Percentiles rank a stretch among this genome's conserved stretches.
Conservation (phyloP, 2,329 filamentous ascomycete genomes). For the Seiridium unicorne region DNA sequence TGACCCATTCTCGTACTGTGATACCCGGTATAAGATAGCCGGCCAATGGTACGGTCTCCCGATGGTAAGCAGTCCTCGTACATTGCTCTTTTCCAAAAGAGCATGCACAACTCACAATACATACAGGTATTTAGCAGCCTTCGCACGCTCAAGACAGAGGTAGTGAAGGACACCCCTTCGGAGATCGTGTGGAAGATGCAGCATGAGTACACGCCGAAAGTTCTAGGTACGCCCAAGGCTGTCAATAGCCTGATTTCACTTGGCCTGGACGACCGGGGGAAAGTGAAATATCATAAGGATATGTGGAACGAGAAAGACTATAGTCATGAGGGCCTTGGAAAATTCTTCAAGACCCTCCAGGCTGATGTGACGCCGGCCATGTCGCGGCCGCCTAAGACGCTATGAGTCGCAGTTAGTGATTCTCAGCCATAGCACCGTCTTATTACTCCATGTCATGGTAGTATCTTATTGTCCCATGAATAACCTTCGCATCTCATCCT, state of each 20-base stretch:
- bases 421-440: too few species aligned
- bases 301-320: conserved; percentile 50
- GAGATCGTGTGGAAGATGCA: conserved; percentile 45
- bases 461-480: too few species aligned
- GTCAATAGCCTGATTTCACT: conserved; percentile 40
- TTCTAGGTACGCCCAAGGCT: conserved; percentile 31
- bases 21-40: conserved; percentile 43
- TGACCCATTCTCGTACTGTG: conserved; percentile 46
- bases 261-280: conserved; percentile 33
- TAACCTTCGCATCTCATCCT: too few species aligned
- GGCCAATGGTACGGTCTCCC: conserved; percentile 50
- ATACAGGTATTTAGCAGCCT: conserved; percentile 33
- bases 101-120: neutral
- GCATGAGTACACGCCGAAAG: conserved; percentile 43
- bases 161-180: conserved; percentile 28
- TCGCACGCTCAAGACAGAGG: conserved; percentile 37
- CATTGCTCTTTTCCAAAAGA: neutral
- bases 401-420: neutral
- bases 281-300: conserved; percentile 46
- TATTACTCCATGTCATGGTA: too few species aligned
- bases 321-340: conserved; percentile 40
- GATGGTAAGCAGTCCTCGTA: conserved; percentile 11
- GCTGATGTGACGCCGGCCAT: neutral
- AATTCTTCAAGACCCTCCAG: conserved; percentile 1
- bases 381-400: neutral